These are phyloP conservation scores for Solanum gandarillasii DNA, from an alignment of 257 asterid genomes.

Conservation along the genomic window DNA sequence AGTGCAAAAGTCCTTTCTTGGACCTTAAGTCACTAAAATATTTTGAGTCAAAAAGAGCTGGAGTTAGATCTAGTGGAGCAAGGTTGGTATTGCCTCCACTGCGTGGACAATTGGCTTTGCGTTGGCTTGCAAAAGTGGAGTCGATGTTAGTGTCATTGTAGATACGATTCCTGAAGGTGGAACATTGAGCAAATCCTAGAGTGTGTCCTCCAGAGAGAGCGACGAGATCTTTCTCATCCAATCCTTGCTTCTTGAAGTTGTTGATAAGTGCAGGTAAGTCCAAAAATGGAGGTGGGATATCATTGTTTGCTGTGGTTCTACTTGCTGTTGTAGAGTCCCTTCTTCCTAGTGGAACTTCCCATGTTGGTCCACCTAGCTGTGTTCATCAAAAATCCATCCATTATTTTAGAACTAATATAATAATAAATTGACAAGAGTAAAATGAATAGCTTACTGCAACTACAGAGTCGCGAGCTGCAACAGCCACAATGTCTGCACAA, in stretches of 20 bases:
- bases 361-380: conserved; percentile 37
- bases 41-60: conserved; percentile 12
- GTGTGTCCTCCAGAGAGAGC: conserved; percentile 48
- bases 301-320: conserved; percentile 13
- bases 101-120: conserved; percentile 18
- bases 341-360: conserved; percentile 40
- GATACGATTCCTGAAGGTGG: conserved; percentile 16
- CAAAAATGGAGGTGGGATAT: conserved; percentile 29
- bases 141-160: conserved; percentile 26
- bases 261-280: conserved; percentile 21
- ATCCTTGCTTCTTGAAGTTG: conserved; percentile 24
- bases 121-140: conserved; percentile 6
- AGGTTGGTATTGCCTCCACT: conserved; percentile 24
- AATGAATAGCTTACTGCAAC: not conserved
- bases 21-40: conserved; percentile 17
- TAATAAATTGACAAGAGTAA: not conserved
- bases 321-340: conserved; percentile 39
- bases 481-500: conserved; percentile 40
- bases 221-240: conserved; percentile 22
- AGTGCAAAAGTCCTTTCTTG: conserved; percentile 29
- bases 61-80: conserved; percentile 21
- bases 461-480: conserved; percentile 52
- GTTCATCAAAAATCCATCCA: not conserved
- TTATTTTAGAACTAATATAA: not conserved
- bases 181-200: conserved; percentile 34